These are phyloP conservation scores for Fremontodendron californicum DNA, from an alignment of 345 rosid species.

Conservation along the genomic window DNA sequence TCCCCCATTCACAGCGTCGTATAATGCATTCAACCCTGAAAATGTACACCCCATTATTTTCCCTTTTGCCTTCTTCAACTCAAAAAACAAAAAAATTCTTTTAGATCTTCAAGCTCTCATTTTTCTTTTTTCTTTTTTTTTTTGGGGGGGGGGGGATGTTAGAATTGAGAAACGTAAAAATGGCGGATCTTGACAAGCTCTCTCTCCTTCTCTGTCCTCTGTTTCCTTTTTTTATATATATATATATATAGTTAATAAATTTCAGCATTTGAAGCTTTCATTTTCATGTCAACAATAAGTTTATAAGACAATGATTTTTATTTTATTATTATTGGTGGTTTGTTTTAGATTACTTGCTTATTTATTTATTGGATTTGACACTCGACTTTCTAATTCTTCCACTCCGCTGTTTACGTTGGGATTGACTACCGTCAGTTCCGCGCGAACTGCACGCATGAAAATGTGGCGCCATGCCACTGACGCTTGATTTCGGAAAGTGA, in stretches of 20 bases:
- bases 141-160: too few relatives aligned
- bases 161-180: background rate
- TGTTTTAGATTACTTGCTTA: background rate
- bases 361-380: background rate
- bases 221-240: too few relatives aligned
- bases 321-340: background rate
- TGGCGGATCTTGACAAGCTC: slow-evolving; percentile 19
- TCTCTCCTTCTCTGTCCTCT: background rate
- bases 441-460: background rate
- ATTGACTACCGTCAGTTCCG: background rate
- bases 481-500: background rate
- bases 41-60: slow-evolving; percentile 75
- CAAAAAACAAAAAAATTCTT: background rate
- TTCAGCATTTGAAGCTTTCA: background rate
- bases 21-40: slow-evolving; percentile 86
- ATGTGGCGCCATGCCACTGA: background rate
- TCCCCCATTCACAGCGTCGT: slow-evolving; percentile 85
- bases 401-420: background rate
- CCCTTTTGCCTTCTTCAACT: background rate
- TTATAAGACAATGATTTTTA: background rate
- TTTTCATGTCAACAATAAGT: background rate
- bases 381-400: background rate
- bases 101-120: slow-evolving; percentile 41
- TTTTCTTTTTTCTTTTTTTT: background rate
- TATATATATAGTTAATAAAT: background rate